Base-by-base conservation (phyloP, 1,284 basidiomycete species). In the Wallemia mellicola region DNA sequence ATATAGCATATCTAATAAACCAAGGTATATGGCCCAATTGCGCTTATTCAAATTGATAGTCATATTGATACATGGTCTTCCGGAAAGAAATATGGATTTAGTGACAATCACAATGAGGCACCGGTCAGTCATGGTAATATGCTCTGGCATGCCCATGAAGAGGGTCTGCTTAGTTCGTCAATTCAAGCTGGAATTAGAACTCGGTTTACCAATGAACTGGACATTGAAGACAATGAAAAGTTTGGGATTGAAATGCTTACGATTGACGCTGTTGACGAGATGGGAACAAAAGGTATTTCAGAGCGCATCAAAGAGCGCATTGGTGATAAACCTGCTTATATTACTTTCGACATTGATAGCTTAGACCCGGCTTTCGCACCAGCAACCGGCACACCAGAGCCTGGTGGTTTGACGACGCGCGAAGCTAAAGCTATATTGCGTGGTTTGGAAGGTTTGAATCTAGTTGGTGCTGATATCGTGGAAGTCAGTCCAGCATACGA, bases 401-500 rank as follows among this genome's bases (percentile, higher is more conserved):
- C 79, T 19, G 84, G 83, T 38, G 82, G 82, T 15, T 84, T 81
- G 81, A 83, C 82, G 2, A 80, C 77, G n/a, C 75, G 83, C 58
- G 82, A 86, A 68, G 73, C 83, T 48, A 83, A 84, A 64, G 77
- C 81, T 32, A 83, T 85, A 62, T 72, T 85, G 59, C 77, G 83
- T 60, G 83, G 83, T 24, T 73, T 86, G 11, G 76, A 77, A 1
- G 83, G 82, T 2, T 69, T 86, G 30, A 83, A 85, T 65, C 80
- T 83, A 61, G 77, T 62, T 2, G 79, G 82, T 56, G 79, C 79
- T 1, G 81, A 83, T 66, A 72, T 86, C 58, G 83, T 85, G 24
- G 83, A 85, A 69, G 82, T 85, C n/a, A 72, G 82, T 2, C 82
- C 83, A 25, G 78, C 81, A n/a, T 86, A 83, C 64, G 82, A 85